These are phyloP conservation scores for Cylindrodendrum hubeiense DNA, from an alignment of 2,329 filamentous ascomycete genomes.

Conservation along the genomic window DNA sequence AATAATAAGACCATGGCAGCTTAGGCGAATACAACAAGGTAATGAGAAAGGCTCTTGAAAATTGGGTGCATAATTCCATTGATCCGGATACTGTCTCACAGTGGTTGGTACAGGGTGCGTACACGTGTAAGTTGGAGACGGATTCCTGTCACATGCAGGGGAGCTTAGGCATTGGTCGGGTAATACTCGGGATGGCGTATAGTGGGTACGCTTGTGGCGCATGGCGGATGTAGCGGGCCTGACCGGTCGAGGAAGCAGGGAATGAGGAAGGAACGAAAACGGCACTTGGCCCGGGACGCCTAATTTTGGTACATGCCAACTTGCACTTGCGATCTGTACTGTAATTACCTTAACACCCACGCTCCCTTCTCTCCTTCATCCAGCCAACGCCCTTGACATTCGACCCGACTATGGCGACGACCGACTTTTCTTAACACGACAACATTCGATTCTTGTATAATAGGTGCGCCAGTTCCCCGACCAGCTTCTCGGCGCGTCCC, in stretches of 20 bases:
- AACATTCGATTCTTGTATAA: constrained; percentile 40
- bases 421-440: constrained; percentile 30
- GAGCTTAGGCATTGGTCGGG: constrained; percentile 28
- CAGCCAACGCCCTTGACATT: constrained; percentile 8
- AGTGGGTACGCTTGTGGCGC: constrained; percentile 27
- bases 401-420: constrained; percentile 38
- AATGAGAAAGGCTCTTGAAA: not conserved
- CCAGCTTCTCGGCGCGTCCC: constrained; percentile 6
- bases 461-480: constrained; percentile 36
- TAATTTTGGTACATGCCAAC: constrained; percentile 45
- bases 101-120: constrained; percentile 13
- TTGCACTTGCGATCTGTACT: constrained; percentile 46
- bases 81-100: not conserved
- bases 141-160: constrained; percentile 12
- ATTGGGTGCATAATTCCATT: not conserved
- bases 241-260: constrained; percentile 27
- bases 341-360: constrained; percentile 35
- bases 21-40: not conserved
- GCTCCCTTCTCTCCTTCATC: constrained; percentile 38
- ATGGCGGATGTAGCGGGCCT: constrained; percentile 27
- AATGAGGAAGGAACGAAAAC: constrained; percentile 32
- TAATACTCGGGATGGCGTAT: constrained; percentile 30
- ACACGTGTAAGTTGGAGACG: not conserved
- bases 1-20: too few species aligned
- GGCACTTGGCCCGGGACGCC: constrained; percentile 34